A percentile compares a stretch with the other conserved stretches of the same genome.
Evolutionary conservation across 768 basidiomycete genomes (phyloP).

Genomic region (Pisolithus orientalis): DNA sequence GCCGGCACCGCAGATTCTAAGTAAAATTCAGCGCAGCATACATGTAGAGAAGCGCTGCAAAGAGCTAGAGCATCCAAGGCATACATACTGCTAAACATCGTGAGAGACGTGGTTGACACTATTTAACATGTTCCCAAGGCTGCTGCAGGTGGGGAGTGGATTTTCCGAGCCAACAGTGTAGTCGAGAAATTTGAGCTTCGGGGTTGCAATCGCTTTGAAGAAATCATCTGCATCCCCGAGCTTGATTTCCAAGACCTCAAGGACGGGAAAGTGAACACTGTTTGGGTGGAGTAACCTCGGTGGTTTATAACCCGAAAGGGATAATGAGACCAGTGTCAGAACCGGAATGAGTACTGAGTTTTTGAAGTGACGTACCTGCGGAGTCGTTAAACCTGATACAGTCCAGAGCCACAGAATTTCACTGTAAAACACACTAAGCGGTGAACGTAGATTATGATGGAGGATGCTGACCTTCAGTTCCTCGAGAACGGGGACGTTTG

Average conservation of each 20-base stretch:
- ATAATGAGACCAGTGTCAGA: neutral
- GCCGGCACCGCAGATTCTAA: neutral
- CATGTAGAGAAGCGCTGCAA: neutral
- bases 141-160: neutral
- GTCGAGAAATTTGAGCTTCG: neutral
- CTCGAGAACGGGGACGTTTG: too few species aligned
- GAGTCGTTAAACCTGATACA: too few species aligned
- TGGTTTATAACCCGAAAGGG: neutral
- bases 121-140: neutral
- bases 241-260: neutral
- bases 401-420: too few species aligned
- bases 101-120: neutral
- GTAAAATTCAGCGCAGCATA: neutral
- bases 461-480: too few species aligned
- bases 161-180: neutral
- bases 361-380: too few species aligned
- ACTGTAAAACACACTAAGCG: too few species aligned
- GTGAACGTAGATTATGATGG: too few species aligned
- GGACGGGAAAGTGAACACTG: neutral
- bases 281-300: neutral
- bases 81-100: neutral
- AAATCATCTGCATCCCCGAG: neutral
- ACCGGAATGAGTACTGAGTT: neutral
- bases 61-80: neutral
- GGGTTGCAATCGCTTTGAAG: neutral